These are phyloP conservation scores for Neohortaea acidophila DNA, from an alignment of 495 filamentous ascomycete genomes.

Conservation along the genomic window DNA sequence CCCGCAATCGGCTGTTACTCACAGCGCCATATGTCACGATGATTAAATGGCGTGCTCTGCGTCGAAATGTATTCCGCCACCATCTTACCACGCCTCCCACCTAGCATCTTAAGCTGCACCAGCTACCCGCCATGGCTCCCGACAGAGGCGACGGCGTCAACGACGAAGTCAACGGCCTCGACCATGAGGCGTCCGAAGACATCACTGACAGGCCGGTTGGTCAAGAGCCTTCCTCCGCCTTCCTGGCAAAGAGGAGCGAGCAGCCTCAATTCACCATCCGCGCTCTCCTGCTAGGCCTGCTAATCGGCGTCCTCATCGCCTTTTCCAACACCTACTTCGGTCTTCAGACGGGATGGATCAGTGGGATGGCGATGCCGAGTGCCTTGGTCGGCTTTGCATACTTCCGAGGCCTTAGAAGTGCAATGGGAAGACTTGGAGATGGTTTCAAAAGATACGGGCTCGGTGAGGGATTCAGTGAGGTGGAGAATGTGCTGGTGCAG, in stretches of 20 bases:
- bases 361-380: slow-evolving; percentile 80
- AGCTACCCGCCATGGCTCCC: slow-evolving; percentile 8
- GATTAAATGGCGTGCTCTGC: too few species aligned
- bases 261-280: slow-evolving; percentile 65
- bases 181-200: slow-evolving; percentile 5
- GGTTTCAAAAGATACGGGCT: not conserved
- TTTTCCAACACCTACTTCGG: slow-evolving; percentile 98
- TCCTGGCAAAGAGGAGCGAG: slow-evolving; percentile 16
- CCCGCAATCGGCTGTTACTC: too few species aligned
- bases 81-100: not conserved
- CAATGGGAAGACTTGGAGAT: slow-evolving; percentile 46
- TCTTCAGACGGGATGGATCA: slow-evolving; percentile 88
- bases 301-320: slow-evolving; percentile 75
- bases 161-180: slow-evolving; percentile 3
- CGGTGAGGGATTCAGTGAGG: slow-evolving; percentile 23
- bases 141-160: slow-evolving; percentile 6
- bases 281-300: slow-evolving; percentile 62
- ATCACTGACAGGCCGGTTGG: slow-evolving; percentile 13
- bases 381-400: slow-evolving; percentile 92
- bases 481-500: slow-evolving; percentile 96
- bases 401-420: slow-evolving; percentile 47
- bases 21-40: too few species aligned
- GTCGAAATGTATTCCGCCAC: too few species aligned
- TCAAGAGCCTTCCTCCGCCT: slow-evolving; percentile 9
- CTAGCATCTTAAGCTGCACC: not conserved